Evolutionary conservation across 306 rosid species (phyloP).

Genomic region (Clitoria ternatea): DNA sequence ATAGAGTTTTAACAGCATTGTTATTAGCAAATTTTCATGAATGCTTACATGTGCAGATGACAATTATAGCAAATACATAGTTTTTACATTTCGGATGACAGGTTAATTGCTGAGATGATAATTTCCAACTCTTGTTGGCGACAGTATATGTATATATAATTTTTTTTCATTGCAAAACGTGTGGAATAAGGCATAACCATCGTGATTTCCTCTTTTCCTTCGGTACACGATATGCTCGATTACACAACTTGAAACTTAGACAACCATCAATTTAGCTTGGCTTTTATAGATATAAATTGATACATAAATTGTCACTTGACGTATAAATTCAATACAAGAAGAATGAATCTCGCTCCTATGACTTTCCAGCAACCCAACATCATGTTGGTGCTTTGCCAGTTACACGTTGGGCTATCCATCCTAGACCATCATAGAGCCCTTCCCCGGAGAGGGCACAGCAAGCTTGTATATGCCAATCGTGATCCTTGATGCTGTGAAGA

Average conservation of each 20-base stretch:
- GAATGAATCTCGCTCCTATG: slow-evolving; percentile 15
- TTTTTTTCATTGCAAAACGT: neutral
- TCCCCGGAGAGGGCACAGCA: slow-evolving; percentile 93
- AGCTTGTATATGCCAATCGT: slow-evolving; percentile 98
- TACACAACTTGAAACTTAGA: slow-evolving; percentile 32
- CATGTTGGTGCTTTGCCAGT: slow-evolving; percentile 66
- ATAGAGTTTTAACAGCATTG: slow-evolving; percentile 30
- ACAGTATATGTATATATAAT: neutral
- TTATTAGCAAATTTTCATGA: slow-evolving; percentile 23
- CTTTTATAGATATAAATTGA: slow-evolving; percentile 19
- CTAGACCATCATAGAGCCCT: slow-evolving; percentile 84
- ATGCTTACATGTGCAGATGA: slow-evolving; percentile 46
- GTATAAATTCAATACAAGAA: slow-evolving; percentile 26
- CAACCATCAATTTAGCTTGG: slow-evolving; percentile 39
- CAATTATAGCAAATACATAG: slow-evolving; percentile 32
- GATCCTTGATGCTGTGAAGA: slow-evolving; percentile 94
- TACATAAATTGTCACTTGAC: slow-evolving; percentile 32
- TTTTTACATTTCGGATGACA: slow-evolving; percentile 29
- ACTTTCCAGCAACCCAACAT: slow-evolving; percentile 11
- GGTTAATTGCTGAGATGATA: slow-evolving; percentile 14
- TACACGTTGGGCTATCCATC: slow-evolving; percentile 83
- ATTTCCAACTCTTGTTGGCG: neutral
- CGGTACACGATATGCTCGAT: slow-evolving; percentile 3
- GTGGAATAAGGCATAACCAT: neutral
- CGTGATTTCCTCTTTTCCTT: neutral